Evolutionary conservation across 129 eudicot genomes (phyloP).

Genomic region (Arctium minus): DNA sequence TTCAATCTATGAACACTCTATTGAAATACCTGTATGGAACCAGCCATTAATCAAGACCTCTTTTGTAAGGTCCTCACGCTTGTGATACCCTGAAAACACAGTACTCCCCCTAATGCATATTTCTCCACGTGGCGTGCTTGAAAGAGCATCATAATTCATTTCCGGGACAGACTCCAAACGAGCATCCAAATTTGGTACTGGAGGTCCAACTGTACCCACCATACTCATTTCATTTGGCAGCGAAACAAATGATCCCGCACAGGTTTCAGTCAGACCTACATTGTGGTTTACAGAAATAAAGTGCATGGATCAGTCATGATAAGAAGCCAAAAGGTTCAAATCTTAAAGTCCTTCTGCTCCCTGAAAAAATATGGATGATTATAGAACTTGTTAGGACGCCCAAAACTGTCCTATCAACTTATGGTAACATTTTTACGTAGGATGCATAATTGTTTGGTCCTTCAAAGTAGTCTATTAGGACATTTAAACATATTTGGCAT

Average conservation of each 20-base stretch:
- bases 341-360: not conserved
- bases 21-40: conserved; percentile 71
- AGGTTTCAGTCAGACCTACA: conserved; percentile 80
- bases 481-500: not conserved
- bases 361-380: not conserved
- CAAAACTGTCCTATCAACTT: not conserved
- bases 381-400: not conserved
- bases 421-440: not conserved
- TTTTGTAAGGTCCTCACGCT: conserved; percentile 81
- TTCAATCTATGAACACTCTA: not conserved
- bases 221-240: conserved; percentile 55
- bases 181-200: conserved; percentile 69
- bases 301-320: not conserved
- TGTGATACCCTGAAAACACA: conserved; percentile 69
- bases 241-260: conserved; percentile 80
- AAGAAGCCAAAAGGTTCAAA: not conserved
- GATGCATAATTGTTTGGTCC: not conserved
- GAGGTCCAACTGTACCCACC: conserved; percentile 93
- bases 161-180: conserved; percentile 83
- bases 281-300: conserved; percentile 2
- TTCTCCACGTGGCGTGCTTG: conserved; percentile 70
- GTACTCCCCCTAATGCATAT: conserved; percentile 66
- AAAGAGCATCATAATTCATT: conserved; percentile 78
- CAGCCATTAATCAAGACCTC: conserved; percentile 80
- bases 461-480: not conserved